Base-by-base conservation (phyloP, 805 yeast species). In the Pichia eremophila region DNA sequence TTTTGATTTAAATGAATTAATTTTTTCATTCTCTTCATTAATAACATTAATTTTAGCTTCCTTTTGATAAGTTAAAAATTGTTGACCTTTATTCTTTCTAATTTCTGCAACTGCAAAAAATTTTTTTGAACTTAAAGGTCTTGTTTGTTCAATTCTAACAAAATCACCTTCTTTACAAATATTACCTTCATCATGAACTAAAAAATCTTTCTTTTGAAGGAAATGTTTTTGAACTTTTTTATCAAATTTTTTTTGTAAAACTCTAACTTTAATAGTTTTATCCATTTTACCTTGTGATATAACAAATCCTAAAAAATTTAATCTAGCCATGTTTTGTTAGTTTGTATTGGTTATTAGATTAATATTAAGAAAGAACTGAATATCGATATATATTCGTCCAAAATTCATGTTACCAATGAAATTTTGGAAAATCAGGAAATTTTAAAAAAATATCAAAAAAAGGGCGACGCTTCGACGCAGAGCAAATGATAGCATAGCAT, bases 201-300 rank as follows among this genome's bases (percentile, higher is more conserved):
- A 69, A 64, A 78, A 89, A 60, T 87, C 95, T 59, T 84, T 85
- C 70, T 89, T 78, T 59, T 77, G 80, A 58, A 85, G 69, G 55
- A 86, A 73, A 55, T 86, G 87, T 67, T 85, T 85, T 63, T 85
- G 84, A 53, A 86, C 76, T 51, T 73, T 69, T 49, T 76, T 76
- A 65, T 88, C 84, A 71, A 81, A 87, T 40, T 78, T 77, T 59
- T 81, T 81, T 41, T 81, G 81, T 62, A 85, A 83, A 32, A 91
- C 90, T 51, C 96, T 78, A 51, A 91, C 97, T 69, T 89, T 90
- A 53, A 91, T 89, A 49, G 98, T 91, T 71, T 91, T 93, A 67
- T 77, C 76, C 96, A 90, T 93, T 65, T 88, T 88, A 40, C 98
- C 98, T 62, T 90, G 97, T 44, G 96, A 88, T 32, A 89, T 81